Percentiles rank a stretch among this genome's conserved stretches.
Conservation (phyloP, 805 yeast species). For the Saturnispora zaruensis region DNA sequence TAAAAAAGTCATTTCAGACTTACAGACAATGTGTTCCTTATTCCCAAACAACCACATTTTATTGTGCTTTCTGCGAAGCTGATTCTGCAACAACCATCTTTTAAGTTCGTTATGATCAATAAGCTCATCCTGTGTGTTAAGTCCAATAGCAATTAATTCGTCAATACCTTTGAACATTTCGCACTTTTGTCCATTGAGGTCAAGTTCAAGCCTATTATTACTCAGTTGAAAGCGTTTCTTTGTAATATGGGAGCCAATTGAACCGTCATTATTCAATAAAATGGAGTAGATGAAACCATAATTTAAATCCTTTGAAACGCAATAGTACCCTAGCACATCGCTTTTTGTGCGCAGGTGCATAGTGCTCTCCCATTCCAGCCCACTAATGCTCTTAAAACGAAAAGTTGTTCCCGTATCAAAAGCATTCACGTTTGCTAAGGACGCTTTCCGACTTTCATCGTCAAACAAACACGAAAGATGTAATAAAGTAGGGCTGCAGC, state of each 20-base stretch:
- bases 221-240: not conserved
- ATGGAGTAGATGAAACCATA: not conserved
- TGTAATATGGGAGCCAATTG: not conserved
- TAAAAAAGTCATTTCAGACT: constrained; percentile 8
- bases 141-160: not conserved
- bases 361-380: not conserved
- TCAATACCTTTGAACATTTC: not conserved
- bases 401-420: not conserved
- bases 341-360: not conserved
- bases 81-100: not conserved
- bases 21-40: not conserved
- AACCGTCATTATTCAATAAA: not conserved
- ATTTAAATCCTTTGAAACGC: not conserved
- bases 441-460: not conserved
- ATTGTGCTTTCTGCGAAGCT: not conserved
- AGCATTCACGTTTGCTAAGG: not conserved
- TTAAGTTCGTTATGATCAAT: not conserved
- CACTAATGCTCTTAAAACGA: not conserved
- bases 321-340: not conserved
- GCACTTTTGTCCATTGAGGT: not conserved
- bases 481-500: not conserved
- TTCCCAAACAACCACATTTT: not conserved
- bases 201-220: not conserved
- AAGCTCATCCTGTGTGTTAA: not conserved
- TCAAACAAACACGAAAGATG: not conserved